Percentiles rank a stretch among this genome's conserved stretches.
Conservation (phyloP, 495 filamentous ascomycete species). For the Amniculicola lignicola region DNA sequence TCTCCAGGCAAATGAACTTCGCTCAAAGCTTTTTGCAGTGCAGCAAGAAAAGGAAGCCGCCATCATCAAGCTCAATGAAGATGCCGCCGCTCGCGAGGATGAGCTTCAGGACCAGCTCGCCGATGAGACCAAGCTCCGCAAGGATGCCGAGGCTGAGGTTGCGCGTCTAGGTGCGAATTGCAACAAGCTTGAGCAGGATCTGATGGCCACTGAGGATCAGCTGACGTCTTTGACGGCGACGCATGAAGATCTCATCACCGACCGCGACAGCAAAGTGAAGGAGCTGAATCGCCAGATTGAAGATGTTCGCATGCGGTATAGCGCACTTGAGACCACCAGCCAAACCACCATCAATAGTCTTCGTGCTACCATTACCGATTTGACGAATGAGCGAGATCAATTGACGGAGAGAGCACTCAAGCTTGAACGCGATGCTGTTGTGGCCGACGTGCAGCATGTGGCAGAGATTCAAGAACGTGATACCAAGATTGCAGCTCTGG, state of each 20-base stretch:
- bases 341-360: conserved; percentile 15
- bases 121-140: conserved; percentile 10
- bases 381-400: conserved; percentile 24
- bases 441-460: conserved; percentile 15
- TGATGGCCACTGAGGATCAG: conserved; percentile 6
- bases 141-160: conserved; percentile 11
- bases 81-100: conserved; percentile 23
- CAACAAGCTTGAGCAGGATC: conserved; percentile 5
- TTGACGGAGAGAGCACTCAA: conserved; percentile 20
- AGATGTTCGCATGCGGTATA: conserved; percentile 1
- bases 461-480: conserved; percentile 23
- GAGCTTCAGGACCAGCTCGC: conserved; percentile 4
- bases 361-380: conserved; percentile 10
- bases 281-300: conserved; percentile 13
- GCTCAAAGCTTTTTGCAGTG: conserved; percentile 39
- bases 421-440: conserved; percentile 24
- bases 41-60: conserved; percentile 35
- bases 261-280: conserved; percentile 1
- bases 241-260: no score
- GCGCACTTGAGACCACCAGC: conserved; percentile 7
- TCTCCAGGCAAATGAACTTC: conserved; percentile 41
- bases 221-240: conserved; percentile 9
- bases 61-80: conserved; percentile 30
- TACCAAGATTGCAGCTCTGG: conserved; percentile 9
- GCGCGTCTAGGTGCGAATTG: background rate